Percentiles rank a stretch among this genome's conserved stretches.
Conservation (phyloP, 345 rosid genomes). For the Eucalyptus melliodora region DNA sequence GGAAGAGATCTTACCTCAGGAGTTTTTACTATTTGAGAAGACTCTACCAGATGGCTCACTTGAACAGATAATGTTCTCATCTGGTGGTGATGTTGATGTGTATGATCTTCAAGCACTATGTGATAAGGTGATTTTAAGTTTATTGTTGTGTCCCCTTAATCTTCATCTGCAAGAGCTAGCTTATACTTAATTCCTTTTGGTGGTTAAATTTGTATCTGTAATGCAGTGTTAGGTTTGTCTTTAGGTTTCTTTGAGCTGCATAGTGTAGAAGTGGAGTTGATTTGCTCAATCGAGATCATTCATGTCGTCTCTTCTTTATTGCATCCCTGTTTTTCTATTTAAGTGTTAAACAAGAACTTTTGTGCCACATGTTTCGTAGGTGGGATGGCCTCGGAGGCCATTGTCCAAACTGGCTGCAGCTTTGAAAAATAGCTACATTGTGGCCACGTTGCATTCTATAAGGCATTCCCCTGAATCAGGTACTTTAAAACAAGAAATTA, state of each 20-base stretch:
- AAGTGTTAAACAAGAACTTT: neutral
- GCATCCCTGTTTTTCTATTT: neutral
- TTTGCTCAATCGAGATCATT: neutral
- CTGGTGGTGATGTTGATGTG: conserved; percentile 82
- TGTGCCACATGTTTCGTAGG: conserved; percentile 20
- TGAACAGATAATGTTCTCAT: conserved; percentile 82
- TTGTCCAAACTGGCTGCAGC: conserved; percentile 76
- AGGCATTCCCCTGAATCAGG: conserved; percentile 52
- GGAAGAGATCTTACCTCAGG: conserved; percentile 56
- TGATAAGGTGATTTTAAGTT: conserved; percentile 47
- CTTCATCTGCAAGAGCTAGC: neutral
- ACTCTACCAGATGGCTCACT: conserved; percentile 47
- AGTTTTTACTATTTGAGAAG: conserved; percentile 66
- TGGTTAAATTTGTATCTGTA: neutral
- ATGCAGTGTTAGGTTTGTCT: neutral
- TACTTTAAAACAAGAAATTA: conserved; percentile 6
- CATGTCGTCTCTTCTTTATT: neutral
- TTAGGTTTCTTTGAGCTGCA: neutral
- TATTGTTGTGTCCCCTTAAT: neutral
- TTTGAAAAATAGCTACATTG: conserved; percentile 91
- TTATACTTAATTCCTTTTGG: neutral
- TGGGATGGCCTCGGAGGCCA: conserved; percentile 97
- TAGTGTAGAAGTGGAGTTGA: neutral
- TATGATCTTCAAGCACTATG: conserved; percentile 89
- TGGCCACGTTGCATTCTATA: conserved; percentile 75